Evolutionary conservation across 495 filamentous ascomycete genomes (phyloP), one percentile per base, ranked within the genome.

Genomic region (Daldinia childiae): DNA sequence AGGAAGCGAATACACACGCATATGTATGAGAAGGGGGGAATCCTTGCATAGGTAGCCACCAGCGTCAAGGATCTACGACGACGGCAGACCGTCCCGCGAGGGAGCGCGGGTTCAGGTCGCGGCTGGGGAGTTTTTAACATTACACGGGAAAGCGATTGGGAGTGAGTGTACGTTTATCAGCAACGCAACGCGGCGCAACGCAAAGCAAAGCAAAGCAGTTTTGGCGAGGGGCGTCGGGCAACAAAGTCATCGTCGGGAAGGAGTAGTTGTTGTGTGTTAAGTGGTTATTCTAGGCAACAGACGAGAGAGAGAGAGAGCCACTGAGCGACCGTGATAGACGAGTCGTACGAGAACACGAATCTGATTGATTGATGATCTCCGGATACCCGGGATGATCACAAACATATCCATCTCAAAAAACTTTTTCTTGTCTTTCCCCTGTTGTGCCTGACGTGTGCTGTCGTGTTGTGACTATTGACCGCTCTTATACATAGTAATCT

Each of bases 261-360:
- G 36, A 43, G 38, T 45, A 17, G 29, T 27, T 15, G 4, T 6
- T 8, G 27, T 12, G 9, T n/a, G 19, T n/a, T 30, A 1, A 26
- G 26, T 27, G 26, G 26, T 27, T 58, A 48, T 21, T 45, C 38
- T 27, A 60, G 30, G 64, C 56, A 65, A 65, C 34, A 36, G 11
- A 36, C 34, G 26, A 41, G 7, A 32, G 27, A 29, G 32, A 48
- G 38, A 26, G 26, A 29, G 32, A 48, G 36, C 62, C 32, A 59
- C 26, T 61, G 30, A 32, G 56, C 62, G 61, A 56, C 51, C 21
- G 19, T 19, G 11, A 55, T 62, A 63, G 41, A 56, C 34, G 30
- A 48, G 66, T 69, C 66, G 66, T 69, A 69, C 54, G 66, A 63
- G 66, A 63, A 69, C 43, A 69, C 43, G 66, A 69, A 69, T 58